Evolutionary conservation across 2,329 filamentous ascomycete species (phyloP), one percentile per base, ranked within the genome.

Genomic region (Erysiphe pulchra): DNA sequence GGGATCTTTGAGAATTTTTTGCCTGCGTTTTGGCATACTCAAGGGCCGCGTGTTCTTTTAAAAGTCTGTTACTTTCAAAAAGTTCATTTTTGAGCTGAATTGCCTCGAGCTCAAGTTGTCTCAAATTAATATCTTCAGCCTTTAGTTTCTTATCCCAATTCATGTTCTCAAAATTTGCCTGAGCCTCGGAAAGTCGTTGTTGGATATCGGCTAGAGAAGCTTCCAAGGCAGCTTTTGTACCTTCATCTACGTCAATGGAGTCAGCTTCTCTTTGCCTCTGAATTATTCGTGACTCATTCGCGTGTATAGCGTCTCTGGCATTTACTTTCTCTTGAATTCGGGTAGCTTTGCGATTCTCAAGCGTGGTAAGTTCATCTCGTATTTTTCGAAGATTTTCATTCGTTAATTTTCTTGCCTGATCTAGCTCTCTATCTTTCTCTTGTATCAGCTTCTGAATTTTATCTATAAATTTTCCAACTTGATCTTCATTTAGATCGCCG

Each of bases 191-290:
- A 14, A 92, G 65, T 32, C 69, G 71, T 16, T 65, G 63, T 49
- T 79, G 71, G 0, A 81, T 68, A 36, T 90, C 80, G 34, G 74
- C 71, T 43, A 81, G 71, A 45, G 79, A 77, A 14, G 76, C 72
- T 54, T 90, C 79, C 7, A 94, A 67, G 3, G 81, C 67, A 24
- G 80, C 80, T 58, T 83, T 82, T 31, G 73, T 73, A 3, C 86
- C 86, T 62, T 95, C 87, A 53, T 98, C 87, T 30, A 86, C 70
- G 33, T 80, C 71, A 46, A 98, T 77, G n/a, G 67, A 65, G 53
- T 78, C 70, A 31, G 84, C 65, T 31, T 80, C 73, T 42, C 65
- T 68, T 56, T 92, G 82, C 32, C 86, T 66, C 1, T 65, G 62
- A 3, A 62, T 62, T 7, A 77, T 73, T 46, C 80, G 80, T 55